These are phyloP conservation scores for Daedaleopsis nitida DNA, from an alignment of 768 basidiomycete species.

Conservation along the genomic window DNA sequence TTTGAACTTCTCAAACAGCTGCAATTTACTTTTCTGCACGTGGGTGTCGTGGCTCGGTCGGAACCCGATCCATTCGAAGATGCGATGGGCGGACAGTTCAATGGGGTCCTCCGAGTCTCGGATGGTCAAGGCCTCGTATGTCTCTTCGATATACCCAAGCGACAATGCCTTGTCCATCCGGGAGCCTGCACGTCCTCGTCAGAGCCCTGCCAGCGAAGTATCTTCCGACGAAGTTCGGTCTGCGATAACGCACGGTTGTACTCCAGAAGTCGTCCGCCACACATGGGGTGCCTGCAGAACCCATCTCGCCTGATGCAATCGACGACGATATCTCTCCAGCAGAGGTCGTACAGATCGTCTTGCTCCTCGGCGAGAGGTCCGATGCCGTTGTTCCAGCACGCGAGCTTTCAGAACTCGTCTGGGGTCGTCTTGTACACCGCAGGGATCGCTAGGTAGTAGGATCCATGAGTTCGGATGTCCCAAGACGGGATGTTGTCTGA, in stretches of 20 bases:
- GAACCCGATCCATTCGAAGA: conserved; percentile 1
- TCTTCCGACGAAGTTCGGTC: not conserved
- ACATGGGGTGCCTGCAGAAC: not conserved
- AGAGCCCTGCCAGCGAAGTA: not conserved
- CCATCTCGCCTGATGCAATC: not conserved
- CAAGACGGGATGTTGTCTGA: not conserved
- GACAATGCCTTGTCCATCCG: not conserved
- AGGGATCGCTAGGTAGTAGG: not conserved
- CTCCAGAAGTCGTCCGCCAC: not conserved
- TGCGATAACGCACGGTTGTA: not conserved
- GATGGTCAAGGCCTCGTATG: not conserved
- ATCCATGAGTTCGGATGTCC: not conserved
- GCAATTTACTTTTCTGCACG: too few relatives aligned
- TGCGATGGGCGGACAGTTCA: not conserved
- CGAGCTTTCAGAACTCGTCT: not conserved
- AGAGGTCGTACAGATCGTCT: not conserved
- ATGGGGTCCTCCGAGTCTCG: not conserved
- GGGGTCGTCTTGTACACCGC: not conserved
- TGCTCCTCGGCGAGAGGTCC: not conserved
- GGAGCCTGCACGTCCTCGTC: not conserved
- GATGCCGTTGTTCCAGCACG: not conserved
- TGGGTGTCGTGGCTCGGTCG: not conserved
- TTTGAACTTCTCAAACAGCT: too few relatives aligned
- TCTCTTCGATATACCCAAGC: not conserved
- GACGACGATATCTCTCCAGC: not conserved